phyloP scores from a whole-genome alignment of 2,329 filamentous ascomycete species.

The Stemphylium lycopersici region DNA sequence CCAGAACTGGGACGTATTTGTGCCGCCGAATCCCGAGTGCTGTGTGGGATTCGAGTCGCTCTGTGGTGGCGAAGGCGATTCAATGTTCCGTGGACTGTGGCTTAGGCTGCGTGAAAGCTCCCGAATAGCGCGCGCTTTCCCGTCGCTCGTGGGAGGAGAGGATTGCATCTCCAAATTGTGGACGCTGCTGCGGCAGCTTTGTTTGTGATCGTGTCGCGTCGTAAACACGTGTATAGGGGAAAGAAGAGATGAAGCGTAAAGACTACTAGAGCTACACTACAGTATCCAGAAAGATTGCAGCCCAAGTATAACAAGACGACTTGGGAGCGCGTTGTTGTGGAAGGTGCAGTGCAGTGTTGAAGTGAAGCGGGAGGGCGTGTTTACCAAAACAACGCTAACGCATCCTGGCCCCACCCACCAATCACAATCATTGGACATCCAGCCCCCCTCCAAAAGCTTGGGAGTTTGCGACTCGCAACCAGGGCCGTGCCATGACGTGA shows the following conservation, averaged over 20 bases:
- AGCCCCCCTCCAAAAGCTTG: not conserved
- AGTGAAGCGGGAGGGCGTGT: slow-evolving; percentile 28
- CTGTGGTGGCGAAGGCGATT: slow-evolving; percentile 36
- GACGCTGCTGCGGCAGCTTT: slow-evolving; percentile 28
- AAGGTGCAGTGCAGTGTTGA: slow-evolving; percentile 40
- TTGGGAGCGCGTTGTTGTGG: slow-evolving; percentile 23
- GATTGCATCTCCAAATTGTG: slow-evolving; percentile 41
- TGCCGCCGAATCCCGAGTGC: slow-evolving; percentile 34
- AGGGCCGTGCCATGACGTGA: too few relatives aligned
- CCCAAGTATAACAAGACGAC: slow-evolving; percentile 23
- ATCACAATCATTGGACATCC: slow-evolving; percentile 15
- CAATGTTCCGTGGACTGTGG: slow-evolving; percentile 42
- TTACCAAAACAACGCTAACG: slow-evolving; percentile 28
- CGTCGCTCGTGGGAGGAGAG: slow-evolving; percentile 45
- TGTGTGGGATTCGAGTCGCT: slow-evolving; percentile 48
- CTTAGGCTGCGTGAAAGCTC: slow-evolving; percentile 46
- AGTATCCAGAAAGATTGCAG: slow-evolving; percentile 25
- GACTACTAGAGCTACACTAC: slow-evolving; percentile 23
- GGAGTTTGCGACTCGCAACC: too few relatives aligned
- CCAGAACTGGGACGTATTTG: slow-evolving; percentile 35
- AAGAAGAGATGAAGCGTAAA: slow-evolving; percentile 39
- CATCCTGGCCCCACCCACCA: slow-evolving; percentile 20
- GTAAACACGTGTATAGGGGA: slow-evolving; percentile 33
- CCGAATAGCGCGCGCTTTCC: slow-evolving; percentile 46
- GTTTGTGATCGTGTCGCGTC: slow-evolving; percentile 38